phyloP scores from a whole-genome alignment of 371 early-diverging fungal genomes.

The Mortierella sp. region DNA sequence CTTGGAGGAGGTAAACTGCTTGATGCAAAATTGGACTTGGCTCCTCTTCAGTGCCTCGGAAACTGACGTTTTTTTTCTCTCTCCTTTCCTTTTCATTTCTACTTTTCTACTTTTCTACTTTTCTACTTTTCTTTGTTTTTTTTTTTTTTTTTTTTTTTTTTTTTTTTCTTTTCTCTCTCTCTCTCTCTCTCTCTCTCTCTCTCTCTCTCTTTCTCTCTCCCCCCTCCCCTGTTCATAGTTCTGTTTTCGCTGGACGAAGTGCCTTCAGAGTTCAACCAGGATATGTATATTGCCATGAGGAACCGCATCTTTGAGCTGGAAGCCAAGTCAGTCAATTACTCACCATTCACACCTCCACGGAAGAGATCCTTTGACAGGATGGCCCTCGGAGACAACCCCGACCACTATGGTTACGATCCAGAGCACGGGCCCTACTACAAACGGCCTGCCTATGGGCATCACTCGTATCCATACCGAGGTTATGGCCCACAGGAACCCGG shows the following conservation, averaged over 20 bases:
- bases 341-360: conserved; percentile 41
- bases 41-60: too few species aligned
- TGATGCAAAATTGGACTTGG: too few species aligned
- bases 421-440: conserved; percentile 24
- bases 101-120: too few species aligned
- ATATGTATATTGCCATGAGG: conserved; percentile 53
- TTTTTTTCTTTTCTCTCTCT: background rate
- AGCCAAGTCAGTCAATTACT: conserved; percentile 42
- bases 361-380: conserved; percentile 38
- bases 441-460: conserved; percentile 7
- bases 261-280: conserved; percentile 42
- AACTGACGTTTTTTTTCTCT: too few species aligned
- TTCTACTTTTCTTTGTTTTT: too few species aligned
- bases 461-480: background rate
- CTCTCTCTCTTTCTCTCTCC: too few species aligned
- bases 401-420: conserved; percentile 2
- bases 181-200: too few species aligned
- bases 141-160: too few species aligned
- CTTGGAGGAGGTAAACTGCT: conserved; percentile 35
- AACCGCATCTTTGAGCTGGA: conserved; percentile 52
- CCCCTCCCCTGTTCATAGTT: conserved; percentile 9
- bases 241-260: conserved; percentile 49
- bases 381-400: conserved; percentile 25
- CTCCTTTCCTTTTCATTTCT: too few species aligned
- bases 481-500: too few species aligned